These are phyloP conservation scores for Termitomyces sp. DNA, from an alignment of 768 basidiomycete species.

Conservation along the genomic window DNA sequence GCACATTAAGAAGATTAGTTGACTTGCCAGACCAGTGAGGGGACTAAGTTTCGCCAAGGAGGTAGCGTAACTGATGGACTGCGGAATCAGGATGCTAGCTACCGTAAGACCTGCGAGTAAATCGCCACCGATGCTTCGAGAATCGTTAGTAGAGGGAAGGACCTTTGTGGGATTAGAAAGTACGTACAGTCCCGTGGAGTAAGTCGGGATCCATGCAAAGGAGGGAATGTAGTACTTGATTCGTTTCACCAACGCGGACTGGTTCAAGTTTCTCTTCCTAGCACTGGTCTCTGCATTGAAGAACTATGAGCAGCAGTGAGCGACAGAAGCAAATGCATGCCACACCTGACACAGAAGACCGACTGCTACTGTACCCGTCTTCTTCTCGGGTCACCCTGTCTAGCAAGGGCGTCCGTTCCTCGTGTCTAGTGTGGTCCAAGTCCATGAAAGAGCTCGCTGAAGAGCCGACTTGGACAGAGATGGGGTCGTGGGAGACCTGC, in stretches of 20 bases:
- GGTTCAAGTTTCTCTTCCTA: constrained; percentile 11
- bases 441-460: constrained; percentile 16
- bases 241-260: constrained; percentile 36
- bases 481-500: constrained; percentile 1
- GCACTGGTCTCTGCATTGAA: background rate
- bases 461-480: constrained; percentile 3
- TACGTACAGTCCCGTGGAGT: constrained; percentile 59
- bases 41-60: constrained; percentile 84
- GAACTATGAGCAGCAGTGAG: background rate
- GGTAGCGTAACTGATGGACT: constrained; percentile 88
- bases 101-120: constrained; percentile 84
- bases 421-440: constrained; percentile 12
- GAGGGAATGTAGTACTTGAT: constrained; percentile 76
- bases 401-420: constrained; percentile 28
- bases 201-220: constrained; percentile 73
- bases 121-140: constrained; percentile 41
- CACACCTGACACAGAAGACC: constrained; percentile 18
- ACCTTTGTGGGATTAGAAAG: background rate
- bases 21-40: constrained; percentile 73
- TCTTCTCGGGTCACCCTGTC: constrained; percentile 19
- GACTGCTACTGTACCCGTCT: constrained; percentile 21
- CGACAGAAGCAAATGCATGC: background rate
- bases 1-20: background rate
- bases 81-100: constrained; percentile 77
- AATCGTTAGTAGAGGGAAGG: background rate